Base-by-base conservation (phyloP, 208 protist genomes). In the Balamuthia mandrillaris region DNA sequence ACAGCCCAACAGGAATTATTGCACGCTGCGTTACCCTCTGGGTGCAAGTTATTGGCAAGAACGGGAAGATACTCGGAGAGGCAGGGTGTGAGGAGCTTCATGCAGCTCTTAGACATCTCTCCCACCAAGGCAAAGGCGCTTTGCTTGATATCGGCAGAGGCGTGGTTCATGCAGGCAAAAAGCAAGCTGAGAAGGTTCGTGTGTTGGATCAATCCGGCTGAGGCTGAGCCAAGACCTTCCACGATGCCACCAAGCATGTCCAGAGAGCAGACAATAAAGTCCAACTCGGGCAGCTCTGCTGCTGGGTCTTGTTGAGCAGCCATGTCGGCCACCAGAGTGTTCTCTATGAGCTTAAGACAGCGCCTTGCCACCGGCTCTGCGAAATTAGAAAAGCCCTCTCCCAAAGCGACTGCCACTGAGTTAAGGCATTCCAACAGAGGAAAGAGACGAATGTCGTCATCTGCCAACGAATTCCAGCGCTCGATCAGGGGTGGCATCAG, bases 1-100 rank as follows among this genome's bases (percentile, higher is more conserved):
- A 95, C 49, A 4, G 94, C 91, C 94, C 94, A 96, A 74, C 47
- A 75, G 2, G 94, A 91, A 81, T 96, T 96, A 85, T 95, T 96
- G 86, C 94, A 96, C 27, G 95, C 94, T 6, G 91, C 90, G 3
- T 90, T 3, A 75, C 68, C 75, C 39, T 92, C 83, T 33, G 89
- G 86, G 42, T 87, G 39, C 1, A 95, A 16, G 77, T 94, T 94
- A 0, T 82, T 33, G 7, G 66, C 77, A 3, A 95, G 60, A 16
- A 93, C 58, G 3, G 70, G 86, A 1, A 96, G 24, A n/a, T 92
- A 87, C 3, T 89, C 58, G 5, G 18, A 24, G n/a, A 96, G 72
- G 16, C 70, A 52, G 6, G 75, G 56, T 31, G 81, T 27, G 5
- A 96, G 75, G 33, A 88, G 79, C 16, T 39, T 37, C 51, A 91